A percentile compares a stretch with the other conserved stretches of the same genome.
phyloP scores from a whole-genome alignment of 257 asterid genomes.

The Fraxinus pennsylvanica region DNA sequence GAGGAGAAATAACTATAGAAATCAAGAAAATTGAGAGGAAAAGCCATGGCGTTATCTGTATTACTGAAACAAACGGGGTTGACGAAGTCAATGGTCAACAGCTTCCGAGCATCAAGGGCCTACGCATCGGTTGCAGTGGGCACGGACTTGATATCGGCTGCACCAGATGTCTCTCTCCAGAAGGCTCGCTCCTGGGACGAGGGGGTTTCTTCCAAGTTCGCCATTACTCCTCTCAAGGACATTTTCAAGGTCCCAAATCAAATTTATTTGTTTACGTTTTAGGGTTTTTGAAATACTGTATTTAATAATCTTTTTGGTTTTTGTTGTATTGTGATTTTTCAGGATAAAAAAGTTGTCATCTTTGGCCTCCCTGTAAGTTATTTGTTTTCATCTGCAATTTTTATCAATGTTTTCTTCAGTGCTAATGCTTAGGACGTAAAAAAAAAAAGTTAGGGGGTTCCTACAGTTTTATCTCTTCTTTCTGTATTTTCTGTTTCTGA shows the following conservation, averaged over 20 bases:
- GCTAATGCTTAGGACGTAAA: not conserved
- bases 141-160: conserved; percentile 62
- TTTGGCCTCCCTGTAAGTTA: conserved; percentile 95
- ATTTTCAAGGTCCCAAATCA: conserved; percentile 65
- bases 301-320: no score
- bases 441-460: no score
- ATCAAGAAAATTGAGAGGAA: not conserved
- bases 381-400: not conserved
- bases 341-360: conserved; percentile 86
- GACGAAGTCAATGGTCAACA: conserved; percentile 43
- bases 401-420: not conserved
- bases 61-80: conserved; percentile 53
- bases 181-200: conserved; percentile 96
- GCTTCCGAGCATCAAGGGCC: conserved; percentile 45
- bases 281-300: no score
- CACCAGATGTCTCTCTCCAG: conserved; percentile 77
- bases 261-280: not conserved
- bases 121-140: conserved; percentile 87
- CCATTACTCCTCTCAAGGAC: conserved; percentile 67
- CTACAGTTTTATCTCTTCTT: no score
- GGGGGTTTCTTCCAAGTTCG: conserved; percentile 85
- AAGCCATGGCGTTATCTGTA: conserved; percentile 53
- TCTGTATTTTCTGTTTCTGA: no score
- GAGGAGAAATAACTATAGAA: not conserved
- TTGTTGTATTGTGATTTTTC: conserved; percentile 30